These are phyloP conservation scores for Lumnitzera littorea DNA, from an alignment of 345 rosid species.

Conservation along the genomic window DNA sequence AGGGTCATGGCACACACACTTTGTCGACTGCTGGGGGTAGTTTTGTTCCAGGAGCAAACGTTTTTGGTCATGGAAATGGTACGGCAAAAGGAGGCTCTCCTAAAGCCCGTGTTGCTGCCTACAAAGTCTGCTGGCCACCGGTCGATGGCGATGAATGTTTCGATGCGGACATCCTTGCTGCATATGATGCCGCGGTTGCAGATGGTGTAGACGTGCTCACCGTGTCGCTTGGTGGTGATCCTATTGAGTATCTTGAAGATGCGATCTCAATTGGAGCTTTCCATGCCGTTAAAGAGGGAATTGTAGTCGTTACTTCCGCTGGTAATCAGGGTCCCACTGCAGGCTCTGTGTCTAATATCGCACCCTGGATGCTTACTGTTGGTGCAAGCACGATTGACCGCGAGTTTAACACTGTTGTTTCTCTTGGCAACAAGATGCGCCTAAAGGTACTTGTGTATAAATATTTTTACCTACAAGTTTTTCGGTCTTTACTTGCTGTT, in stretches of 20 bases:
- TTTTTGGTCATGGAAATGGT: neutral
- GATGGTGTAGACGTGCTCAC: slow-evolving; percentile 7
- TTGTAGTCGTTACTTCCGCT: neutral
- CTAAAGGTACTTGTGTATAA: slow-evolving; percentile 33
- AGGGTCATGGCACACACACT: neutral
- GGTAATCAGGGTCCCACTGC: neutral
- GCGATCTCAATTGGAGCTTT: slow-evolving; percentile 2
- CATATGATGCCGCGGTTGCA: slow-evolving; percentile 3
- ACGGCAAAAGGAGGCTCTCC: neutral
- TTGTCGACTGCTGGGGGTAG: neutral
- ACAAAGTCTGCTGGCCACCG: neutral
- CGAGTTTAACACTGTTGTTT: slow-evolving; percentile 7
- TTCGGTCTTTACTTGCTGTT: neutral
- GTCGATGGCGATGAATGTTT: neutral
- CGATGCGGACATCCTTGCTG: neutral
- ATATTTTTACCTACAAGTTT: neutral
- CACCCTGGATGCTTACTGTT: neutral
- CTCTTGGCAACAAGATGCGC: slow-evolving; percentile 33
- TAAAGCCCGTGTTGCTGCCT: neutral
- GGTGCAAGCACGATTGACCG: neutral
- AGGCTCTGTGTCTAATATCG: neutral
- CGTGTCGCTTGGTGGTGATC: neutral
- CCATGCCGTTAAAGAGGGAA: slow-evolving; percentile 1
- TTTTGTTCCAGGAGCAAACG: neutral
- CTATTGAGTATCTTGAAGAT: neutral